Conservation (phyloP, 108 stramenopile genomes). For the Epithemia pelagica region DNA sequence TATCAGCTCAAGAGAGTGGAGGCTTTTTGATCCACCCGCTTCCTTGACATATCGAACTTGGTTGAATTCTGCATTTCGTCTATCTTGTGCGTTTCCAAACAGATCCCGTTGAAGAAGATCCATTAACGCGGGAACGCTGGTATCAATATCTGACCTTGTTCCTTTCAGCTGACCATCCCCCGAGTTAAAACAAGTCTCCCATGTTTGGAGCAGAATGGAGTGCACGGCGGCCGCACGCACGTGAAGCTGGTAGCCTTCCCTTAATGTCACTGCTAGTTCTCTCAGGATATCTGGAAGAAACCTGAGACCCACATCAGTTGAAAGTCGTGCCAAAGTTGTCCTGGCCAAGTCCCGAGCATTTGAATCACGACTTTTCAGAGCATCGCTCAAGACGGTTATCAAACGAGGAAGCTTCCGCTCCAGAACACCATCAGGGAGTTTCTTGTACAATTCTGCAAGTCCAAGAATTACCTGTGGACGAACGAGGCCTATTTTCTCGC, state of each 20-base stretch:
- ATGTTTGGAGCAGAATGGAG: conserved; percentile 57
- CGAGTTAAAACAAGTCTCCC: neutral
- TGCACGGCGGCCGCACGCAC: conserved; percentile 79
- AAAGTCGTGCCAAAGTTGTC: conserved; percentile 80
- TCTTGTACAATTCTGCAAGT: conserved; percentile 82
- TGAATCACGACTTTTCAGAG: conserved; percentile 78
- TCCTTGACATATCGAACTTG: conserved; percentile 81
- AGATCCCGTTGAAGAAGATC: conserved; percentile 83
- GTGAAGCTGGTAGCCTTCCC: conserved; percentile 89
- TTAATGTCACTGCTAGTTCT: conserved; percentile 74
- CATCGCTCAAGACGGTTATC: conserved; percentile 76
- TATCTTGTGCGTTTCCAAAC: conserved; percentile 79
- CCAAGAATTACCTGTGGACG: conserved; percentile 85
- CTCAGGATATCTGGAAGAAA: conserved; percentile 72
- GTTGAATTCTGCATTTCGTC: conserved; percentile 61
- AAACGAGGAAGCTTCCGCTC: conserved; percentile 71
- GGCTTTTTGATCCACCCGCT: conserved; percentile 76
- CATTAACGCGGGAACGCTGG: conserved; percentile 67
- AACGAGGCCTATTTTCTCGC: conserved; percentile 54
- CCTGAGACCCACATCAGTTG: conserved; percentile 56
- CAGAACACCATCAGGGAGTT: conserved; percentile 66
- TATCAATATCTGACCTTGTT: conserved; percentile 22
- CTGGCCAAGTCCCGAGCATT: conserved; percentile 82
- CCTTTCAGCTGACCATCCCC: neutral
- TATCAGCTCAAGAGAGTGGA: conserved; percentile 75